phyloP scores from a whole-genome alignment of 164 flowering plant genomes.

The Magnolia changhungtana region DNA sequence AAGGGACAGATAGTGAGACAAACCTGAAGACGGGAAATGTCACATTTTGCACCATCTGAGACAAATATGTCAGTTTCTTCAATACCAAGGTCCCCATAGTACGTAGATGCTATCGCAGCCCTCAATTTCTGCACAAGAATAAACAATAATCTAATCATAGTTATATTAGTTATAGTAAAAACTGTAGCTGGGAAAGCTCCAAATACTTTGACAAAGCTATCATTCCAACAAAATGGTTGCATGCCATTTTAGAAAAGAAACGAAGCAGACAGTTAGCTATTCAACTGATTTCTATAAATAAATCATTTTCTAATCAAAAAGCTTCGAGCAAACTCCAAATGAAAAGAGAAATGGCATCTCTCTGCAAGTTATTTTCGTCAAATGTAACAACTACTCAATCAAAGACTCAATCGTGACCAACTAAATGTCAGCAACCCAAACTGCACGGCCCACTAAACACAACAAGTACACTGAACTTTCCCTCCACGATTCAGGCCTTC shows the following conservation, averaged over 20 bases:
- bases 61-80: constrained; percentile 82
- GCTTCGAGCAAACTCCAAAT: not conserved
- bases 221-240: too few relatives aligned
- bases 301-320: not conserved
- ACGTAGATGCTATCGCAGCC: constrained; percentile 69
- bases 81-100: constrained; percentile 63
- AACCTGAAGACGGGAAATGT: constrained; percentile 97
- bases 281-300: not conserved
- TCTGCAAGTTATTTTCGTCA: too few relatives aligned
- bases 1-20: constrained; percentile 5
- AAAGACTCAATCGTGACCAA: too few relatives aligned
- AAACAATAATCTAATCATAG: constrained; percentile 1
- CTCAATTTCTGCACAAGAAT: constrained; percentile 60
- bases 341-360: too few relatives aligned
- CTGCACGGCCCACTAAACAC: too few relatives aligned
- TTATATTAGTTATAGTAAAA: not conserved
- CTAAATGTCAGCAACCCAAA: too few relatives aligned
- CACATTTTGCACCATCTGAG: constrained; percentile 98
- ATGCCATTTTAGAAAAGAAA: too few relatives aligned
- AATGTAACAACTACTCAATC: too few relatives aligned
- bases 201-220: not conserved
- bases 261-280: not conserved
- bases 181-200: not conserved
- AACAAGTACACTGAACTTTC: too few relatives aligned
- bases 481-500: too few relatives aligned